Conservation (phyloP, 345 rosid species). For the Kandelia obovata region DNA sequence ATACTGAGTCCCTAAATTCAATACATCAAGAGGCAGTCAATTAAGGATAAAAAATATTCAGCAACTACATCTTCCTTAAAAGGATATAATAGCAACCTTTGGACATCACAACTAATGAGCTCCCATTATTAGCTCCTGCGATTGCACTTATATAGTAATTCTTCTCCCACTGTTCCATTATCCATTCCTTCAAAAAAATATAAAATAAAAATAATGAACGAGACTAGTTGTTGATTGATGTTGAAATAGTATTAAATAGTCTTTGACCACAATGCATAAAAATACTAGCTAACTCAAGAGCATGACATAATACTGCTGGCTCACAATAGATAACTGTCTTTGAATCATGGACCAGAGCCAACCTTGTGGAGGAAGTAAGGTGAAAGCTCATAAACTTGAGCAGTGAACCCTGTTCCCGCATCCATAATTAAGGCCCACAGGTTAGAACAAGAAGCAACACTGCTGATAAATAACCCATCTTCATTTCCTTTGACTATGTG, state of each 20-base stretch:
- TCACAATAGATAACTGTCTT: constrained; percentile 3
- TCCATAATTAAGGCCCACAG: constrained; percentile 99
- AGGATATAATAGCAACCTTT: constrained; percentile 51
- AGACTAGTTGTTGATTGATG: background rate
- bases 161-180: constrained; percentile 98
- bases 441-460: constrained; percentile 84
- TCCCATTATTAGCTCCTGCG: constrained; percentile 86
- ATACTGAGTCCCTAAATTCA: constrained; percentile 72
- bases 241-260: background rate
- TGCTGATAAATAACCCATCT: constrained; percentile 85
- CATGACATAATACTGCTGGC: background rate
- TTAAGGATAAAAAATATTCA: background rate
- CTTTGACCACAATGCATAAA: background rate
- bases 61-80: background rate
- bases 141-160: constrained; percentile 90
- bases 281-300: background rate
- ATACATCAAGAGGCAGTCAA: constrained; percentile 11
- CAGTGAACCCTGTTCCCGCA: constrained; percentile 80
- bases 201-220: background rate
- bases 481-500: constrained; percentile 87
- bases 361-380: constrained; percentile 87
- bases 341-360: constrained; percentile 17
- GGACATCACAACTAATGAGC: constrained; percentile 94
- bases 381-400: constrained; percentile 84
- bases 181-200: constrained; percentile 63